phyloP scores from a whole-genome alignment of 768 basidiomycete genomes.

The Pleurotus ostreatus region DNA sequence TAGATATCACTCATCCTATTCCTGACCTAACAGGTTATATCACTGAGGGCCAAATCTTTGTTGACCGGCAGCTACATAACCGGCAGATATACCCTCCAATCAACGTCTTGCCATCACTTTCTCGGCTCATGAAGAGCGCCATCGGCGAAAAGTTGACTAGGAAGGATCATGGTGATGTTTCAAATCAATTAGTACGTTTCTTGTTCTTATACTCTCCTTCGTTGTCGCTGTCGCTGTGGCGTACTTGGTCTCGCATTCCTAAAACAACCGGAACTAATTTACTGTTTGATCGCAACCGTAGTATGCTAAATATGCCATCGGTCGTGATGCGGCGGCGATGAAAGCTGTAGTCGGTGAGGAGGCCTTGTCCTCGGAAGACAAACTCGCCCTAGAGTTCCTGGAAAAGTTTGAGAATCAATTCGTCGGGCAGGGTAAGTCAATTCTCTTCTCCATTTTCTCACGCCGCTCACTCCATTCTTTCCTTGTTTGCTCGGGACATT shows the following conservation, averaged over 20 bases:
- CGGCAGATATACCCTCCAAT: conserved; percentile 98
- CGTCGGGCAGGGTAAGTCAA: conserved; percentile 79
- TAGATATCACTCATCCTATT: conserved; percentile 99
- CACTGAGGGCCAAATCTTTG: conserved; percentile 98
- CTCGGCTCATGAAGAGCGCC: conserved; percentile 99
- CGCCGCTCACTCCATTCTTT: neutral
- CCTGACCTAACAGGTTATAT: conserved; percentile 99
- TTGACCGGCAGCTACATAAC: conserved; percentile 97
- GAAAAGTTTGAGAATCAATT: conserved; percentile 98
- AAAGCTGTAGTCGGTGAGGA: conserved; percentile 99
- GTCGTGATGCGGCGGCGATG: conserved; percentile 96
- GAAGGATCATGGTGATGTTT: conserved; percentile 98
- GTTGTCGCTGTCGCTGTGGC: neutral
- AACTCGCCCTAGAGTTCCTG: conserved; percentile 93
- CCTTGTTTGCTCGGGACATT: neutral
- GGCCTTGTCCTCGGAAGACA: conserved; percentile 91
- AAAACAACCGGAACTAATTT: conserved; percentile 8
- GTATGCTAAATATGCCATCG: conserved; percentile 99
- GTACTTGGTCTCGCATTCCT: conserved; percentile 3
- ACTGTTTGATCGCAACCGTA: conserved; percentile 24
- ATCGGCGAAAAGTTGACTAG: conserved; percentile 97
- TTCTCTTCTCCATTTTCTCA: conserved; percentile 18
- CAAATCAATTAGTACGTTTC: conserved; percentile 86
- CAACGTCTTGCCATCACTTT: conserved; percentile 97
- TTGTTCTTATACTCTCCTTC: conserved; percentile 4